Conservation (phyloP, 257 asterid species). For the Solanum boliviense region DNA sequence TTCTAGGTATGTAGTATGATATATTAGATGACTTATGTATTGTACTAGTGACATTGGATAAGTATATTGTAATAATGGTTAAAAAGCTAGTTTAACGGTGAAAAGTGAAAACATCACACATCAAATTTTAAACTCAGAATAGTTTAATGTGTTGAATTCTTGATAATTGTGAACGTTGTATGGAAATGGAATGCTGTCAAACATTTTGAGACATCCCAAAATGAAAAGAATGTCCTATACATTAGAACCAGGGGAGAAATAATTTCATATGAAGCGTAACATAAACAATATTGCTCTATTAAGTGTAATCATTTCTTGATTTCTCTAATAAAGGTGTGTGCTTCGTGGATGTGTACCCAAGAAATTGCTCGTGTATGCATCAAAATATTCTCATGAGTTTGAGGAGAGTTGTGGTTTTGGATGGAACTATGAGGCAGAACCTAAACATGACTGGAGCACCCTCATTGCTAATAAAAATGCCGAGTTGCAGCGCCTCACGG, state of each 20-base stretch:
- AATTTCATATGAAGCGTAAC: neutral
- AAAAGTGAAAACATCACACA: neutral
- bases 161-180: neutral
- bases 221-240: neutral
- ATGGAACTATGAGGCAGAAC: constrained; percentile 78
- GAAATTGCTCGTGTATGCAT: constrained; percentile 84
- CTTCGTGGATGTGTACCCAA: constrained; percentile 99
- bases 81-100: neutral
- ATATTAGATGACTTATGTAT: neutral
- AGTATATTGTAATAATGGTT: neutral
- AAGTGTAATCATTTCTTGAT: neutral
- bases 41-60: neutral
- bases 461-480: constrained; percentile 93
- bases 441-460: constrained; percentile 91
- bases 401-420: constrained; percentile 93
- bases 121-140: neutral
- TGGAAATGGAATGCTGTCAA: neutral
- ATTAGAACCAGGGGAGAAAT: neutral
- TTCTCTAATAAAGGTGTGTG: constrained; percentile 60
- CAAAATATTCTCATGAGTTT: constrained; percentile 87
- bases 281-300: neutral
- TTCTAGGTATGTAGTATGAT: neutral
- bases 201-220: neutral
- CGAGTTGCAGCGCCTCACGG: constrained; percentile 78
- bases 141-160: neutral